Conservation (phyloP, 441 rosid genomes). For the Mallotus japonicus region DNA sequence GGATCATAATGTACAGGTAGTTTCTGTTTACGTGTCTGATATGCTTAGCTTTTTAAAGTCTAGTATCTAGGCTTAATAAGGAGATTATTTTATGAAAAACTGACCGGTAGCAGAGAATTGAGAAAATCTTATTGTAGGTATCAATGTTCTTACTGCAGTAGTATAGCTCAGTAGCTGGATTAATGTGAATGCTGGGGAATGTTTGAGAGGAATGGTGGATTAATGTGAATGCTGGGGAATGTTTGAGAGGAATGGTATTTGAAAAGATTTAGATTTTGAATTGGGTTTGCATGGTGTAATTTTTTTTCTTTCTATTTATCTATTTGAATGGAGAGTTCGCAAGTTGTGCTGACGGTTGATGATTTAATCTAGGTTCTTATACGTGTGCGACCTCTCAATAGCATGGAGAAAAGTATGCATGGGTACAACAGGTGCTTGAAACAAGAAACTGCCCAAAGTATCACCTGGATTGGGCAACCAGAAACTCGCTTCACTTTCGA, state of each 20-base stretch:
- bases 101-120: not conserved
- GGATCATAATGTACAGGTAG: conserved; percentile 99
- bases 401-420: conserved; percentile 65
- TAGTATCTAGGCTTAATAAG: not conserved
- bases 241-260: no score
- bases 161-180: not conserved
- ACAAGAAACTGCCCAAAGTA: conserved; percentile 84
- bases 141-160: not conserved
- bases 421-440: conserved; percentile 88
- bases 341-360: conserved; percentile 19
- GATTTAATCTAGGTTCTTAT: conserved; percentile 63
- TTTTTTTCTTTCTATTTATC: not conserved
- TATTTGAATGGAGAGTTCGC: not conserved
- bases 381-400: conserved; percentile 90
- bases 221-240: no score
- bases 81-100: not conserved
- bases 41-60: not conserved
- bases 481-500: conserved; percentile 89
- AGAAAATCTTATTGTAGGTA: not conserved
- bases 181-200: not conserved
- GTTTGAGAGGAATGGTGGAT: not conserved
- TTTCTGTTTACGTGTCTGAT: not conserved
- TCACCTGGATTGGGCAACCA: conserved; percentile 88
- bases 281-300: not conserved
- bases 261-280: not conserved